Conservation (phyloP, 176 grass and related monocot species). For the Juncus inflexus region DNA sequence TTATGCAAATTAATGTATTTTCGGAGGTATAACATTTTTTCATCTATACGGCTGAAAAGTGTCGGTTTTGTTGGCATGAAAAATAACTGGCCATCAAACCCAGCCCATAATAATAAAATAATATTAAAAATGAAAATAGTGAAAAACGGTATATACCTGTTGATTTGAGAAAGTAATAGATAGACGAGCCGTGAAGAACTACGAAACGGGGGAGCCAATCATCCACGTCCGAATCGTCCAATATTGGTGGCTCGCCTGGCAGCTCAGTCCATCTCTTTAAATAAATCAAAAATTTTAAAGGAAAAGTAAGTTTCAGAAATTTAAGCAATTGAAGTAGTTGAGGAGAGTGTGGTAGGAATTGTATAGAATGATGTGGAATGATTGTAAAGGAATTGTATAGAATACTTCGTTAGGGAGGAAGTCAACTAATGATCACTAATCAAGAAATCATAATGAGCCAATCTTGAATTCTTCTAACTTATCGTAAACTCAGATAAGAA, state of each 20-base stretch:
- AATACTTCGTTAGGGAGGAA: too few relatives aligned
- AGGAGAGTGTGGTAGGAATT: too few relatives aligned
- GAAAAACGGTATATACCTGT: conserved; percentile 41
- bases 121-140: background rate
- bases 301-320: background rate
- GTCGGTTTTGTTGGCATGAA: too few relatives aligned
- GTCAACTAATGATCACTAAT: too few relatives aligned
- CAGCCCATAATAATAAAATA: background rate
- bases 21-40: too few relatives aligned
- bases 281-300: conserved; percentile 9
- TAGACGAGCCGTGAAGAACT: conserved; percentile 74
- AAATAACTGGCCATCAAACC: too few relatives aligned
- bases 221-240: conserved; percentile 79
- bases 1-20: background rate
- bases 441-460: too few relatives aligned
- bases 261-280: conserved; percentile 75
- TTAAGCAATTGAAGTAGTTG: background rate
- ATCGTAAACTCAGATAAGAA: too few relatives aligned
- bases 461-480: too few relatives aligned
- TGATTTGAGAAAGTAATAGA: conserved; percentile 90
- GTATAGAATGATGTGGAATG: too few relatives aligned
- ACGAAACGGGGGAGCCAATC: conserved; percentile 91
- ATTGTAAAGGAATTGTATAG: too few relatives aligned
- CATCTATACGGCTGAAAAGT: too few relatives aligned
- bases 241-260: conserved; percentile 90